Evolutionary conservation across 1,284 basidiomycete genomes (phyloP), one percentile per base, ranked within the genome.

Genomic region (Leucoagaricus sp.): DNA sequence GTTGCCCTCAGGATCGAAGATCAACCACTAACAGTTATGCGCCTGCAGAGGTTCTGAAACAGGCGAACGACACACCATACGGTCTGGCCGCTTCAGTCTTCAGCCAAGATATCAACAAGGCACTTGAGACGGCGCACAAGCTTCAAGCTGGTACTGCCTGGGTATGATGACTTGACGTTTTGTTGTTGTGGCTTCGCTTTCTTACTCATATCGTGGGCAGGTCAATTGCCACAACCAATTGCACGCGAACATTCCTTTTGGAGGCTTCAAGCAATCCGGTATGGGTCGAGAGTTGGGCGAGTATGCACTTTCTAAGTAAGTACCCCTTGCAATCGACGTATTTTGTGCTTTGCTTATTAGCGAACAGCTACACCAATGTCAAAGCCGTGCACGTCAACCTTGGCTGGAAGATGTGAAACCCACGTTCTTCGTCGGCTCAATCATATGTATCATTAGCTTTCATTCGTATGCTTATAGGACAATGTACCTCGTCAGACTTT

Each of bases 321-420:
- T 75, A 13, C 40, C 26, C 13, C 13, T 50, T 36, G 10, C 3
- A 3, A 7, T 19, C 4, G 23, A 4, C 2, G 25, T 41, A 10
- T 33, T 34, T 36, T 15, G 15, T 26, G 19, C 15, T 3, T 46
- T n/a, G 23, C 21, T 49, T 45, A 41, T 36, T 36, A 25, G 51
- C 23, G 7, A 29, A 21, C 61, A 94, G 92, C 72, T 96, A 96
- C 76, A 89, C 91, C 9, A 80, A 85, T 54, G 81, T 94, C 75
- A 96, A 96, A 77, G 80, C 87, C 2, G 86, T 95, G 1, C 91
- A 94, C 65, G 76, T 94, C 74, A 94, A 94, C 75, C 72, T 93
- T 42, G 73, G 76, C 12, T 64, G 67, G 42, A 60, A 53, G 55
- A 50, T 64, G 56, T 68, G 57, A 53, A 40, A 41, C n/a, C 23